A percentile compares a stretch with the other conserved stretches of the same genome.
Conservation (phyloP, 2,329 filamentous ascomycete species). For the Ophiostoma ulmi region DNA sequence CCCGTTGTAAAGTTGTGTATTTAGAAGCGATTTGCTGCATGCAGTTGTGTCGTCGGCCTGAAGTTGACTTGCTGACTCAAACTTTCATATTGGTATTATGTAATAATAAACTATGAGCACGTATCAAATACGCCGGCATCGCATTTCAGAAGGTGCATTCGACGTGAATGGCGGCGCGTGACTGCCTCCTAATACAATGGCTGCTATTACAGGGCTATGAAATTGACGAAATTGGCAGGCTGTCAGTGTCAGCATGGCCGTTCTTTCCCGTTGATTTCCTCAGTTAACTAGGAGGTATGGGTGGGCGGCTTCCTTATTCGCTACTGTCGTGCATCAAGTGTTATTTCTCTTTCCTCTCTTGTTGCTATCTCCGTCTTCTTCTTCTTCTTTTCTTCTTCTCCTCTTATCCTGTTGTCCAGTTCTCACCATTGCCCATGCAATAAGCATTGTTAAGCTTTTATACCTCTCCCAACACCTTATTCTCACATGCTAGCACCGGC, state of each 20-base stretch:
- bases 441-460: background rate
- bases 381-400: background rate
- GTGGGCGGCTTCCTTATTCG: conserved; percentile 1
- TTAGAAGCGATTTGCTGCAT: too few relatives aligned
- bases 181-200: background rate
- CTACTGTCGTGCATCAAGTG: background rate
- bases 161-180: background rate
- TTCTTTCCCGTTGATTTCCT: background rate
- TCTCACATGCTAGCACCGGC: background rate
- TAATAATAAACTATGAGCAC: background rate
- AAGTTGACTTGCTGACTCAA: background rate
- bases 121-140: background rate
- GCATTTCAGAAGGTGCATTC: conserved; percentile 3
- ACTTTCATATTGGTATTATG: background rate
- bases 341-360: background rate
- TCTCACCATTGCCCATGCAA: background rate
- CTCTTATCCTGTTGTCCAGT: background rate
- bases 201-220: background rate
- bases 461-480: background rate
- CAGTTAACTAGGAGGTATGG: background rate
- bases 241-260: background rate
- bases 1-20: background rate
- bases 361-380: background rate
- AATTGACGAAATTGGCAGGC: background rate
- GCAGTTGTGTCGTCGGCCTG: background rate